Conservation (phyloP, 1,284 basidiomycete species). For the Fomitopsis betulina region DNA sequence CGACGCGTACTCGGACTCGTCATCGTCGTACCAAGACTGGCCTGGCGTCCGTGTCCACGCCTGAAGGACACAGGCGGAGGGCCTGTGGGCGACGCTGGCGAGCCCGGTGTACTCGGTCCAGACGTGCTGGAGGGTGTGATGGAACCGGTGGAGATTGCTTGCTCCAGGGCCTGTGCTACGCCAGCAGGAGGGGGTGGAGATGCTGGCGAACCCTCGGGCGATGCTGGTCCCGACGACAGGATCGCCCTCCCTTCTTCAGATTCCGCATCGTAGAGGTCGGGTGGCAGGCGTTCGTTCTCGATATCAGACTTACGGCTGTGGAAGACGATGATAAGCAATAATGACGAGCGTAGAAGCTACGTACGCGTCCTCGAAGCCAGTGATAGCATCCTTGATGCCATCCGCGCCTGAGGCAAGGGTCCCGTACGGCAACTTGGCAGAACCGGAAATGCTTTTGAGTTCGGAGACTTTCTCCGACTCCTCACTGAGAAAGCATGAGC, state of each 20-base stretch:
- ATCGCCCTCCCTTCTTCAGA: slow-evolving; percentile 69
- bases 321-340: background rate
- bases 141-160: slow-evolving; percentile 37
- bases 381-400: slow-evolving; percentile 94
- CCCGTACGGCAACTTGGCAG: slow-evolving; percentile 79
- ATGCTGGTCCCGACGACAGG: slow-evolving; percentile 43
- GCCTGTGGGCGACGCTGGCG: slow-evolving; percentile 27
- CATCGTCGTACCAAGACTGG: slow-evolving; percentile 94
- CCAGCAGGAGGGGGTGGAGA: slow-evolving; percentile 49
- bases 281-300: slow-evolving; percentile 96
- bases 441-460: slow-evolving; percentile 86
- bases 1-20: slow-evolving; percentile 92
- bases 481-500: slow-evolving; percentile 53
- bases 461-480: slow-evolving; percentile 98
- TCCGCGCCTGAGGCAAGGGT: slow-evolving; percentile 88
- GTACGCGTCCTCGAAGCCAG: slow-evolving; percentile 92
- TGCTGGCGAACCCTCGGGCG: slow-evolving; percentile 44
- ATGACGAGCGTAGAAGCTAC: slow-evolving; percentile 31
- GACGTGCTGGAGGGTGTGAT: slow-evolving; percentile 22
- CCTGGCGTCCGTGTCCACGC: slow-evolving; percentile 81
- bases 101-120: slow-evolving; percentile 20
- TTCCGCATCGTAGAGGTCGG: slow-evolving; percentile 89
- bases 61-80: slow-evolving; percentile 49
- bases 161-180: slow-evolving; percentile 47
- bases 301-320: slow-evolving; percentile 93